Evolutionary conservation across 306 rosid species (phyloP).

Genomic region (Dalbergia cultrata): DNA sequence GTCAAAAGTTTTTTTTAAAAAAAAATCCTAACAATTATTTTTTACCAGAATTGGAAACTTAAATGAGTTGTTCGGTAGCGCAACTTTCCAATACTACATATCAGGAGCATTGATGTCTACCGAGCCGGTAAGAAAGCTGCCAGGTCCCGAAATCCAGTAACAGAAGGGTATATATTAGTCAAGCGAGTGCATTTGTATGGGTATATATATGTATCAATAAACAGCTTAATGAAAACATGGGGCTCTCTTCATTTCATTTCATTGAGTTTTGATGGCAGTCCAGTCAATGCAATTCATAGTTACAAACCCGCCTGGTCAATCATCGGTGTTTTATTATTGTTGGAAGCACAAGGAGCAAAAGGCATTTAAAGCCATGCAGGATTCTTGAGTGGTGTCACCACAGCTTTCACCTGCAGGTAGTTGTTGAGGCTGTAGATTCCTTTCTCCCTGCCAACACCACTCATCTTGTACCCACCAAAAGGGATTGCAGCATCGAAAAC

Average conservation of each 20-base stretch:
- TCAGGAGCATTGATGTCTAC: too few species aligned
- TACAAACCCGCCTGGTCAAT: neutral
- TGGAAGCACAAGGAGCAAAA: neutral
- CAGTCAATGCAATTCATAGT: neutral
- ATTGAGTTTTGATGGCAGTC: neutral
- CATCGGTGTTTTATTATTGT: neutral
- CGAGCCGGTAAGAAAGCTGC: too few species aligned
- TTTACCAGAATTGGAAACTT: too few species aligned
- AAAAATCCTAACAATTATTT: too few species aligned
- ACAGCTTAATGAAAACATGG: neutral
- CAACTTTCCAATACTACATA: too few species aligned
- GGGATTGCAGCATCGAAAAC: conserved; percentile 97
- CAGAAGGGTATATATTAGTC: too few species aligned
- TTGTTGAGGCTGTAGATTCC: conserved; percentile 85
- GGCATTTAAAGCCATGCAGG: conserved; percentile 79
- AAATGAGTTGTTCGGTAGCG: too few species aligned
- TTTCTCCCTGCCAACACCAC: conserved; percentile 89
- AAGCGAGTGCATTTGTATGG: too few species aligned
- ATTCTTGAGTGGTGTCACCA: conserved; percentile 72
- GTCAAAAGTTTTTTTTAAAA: too few species aligned
- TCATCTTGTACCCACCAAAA: conserved; percentile 97
- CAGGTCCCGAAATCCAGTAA: too few species aligned
- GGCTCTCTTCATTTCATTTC: neutral
- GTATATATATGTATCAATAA: too few species aligned
- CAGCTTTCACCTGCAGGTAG: conserved; percentile 92